Evolutionary conservation across 2,329 filamentous ascomycete species (phyloP), one percentile per base, ranked within the genome.

Genomic region (Myriosclerotinia duriaeana): DNA sequence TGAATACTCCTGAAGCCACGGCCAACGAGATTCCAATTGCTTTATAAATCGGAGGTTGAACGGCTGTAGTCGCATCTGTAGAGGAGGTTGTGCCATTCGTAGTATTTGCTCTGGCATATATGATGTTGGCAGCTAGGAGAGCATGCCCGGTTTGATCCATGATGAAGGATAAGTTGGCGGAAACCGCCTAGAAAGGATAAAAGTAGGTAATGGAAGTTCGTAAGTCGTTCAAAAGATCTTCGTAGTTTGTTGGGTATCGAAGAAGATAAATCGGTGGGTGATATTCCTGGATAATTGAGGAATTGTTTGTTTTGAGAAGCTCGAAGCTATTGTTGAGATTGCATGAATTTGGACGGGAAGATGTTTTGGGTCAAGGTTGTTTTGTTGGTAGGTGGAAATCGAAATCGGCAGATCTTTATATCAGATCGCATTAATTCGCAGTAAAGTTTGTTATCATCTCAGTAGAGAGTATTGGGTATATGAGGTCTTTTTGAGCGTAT

Each of bases 1-100:
- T 99, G 77, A 98, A 98, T 67, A 92, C 77, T 53, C 95, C 95
- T 0, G 94, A 98, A 42, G 88, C 87, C 67, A 97, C 84, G 20
- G 95, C 95, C 46, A 99, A 83, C 30, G 87, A 83, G 69, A 99
- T 92, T 65, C 95, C 95, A 71, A 98, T 85, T 36, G 89, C 86
- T 77, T 97, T 98, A 84, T 91, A 98, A 67, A 80, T 65, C 5
- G 74, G 68, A 6, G 76, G 75, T 67, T 75, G 66, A 9, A 69
- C 53, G 17, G 66, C 66, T 9, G 66, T 73, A 1, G 36, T 26
- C 40, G 71, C 64, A 66, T 70, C 66, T 68, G 70, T 74, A 69
- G 62, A 72, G 70, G 61, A 72, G 69, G 48, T 66, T 34, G 71
- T 71, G 22, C 54, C 63, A 65, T 70, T 74, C 50, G 76, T 78